These are phyloP conservation scores for Penicillium coffeae DNA, from an alignment of 495 filamentous ascomycete species.

Conservation along the genomic window DNA sequence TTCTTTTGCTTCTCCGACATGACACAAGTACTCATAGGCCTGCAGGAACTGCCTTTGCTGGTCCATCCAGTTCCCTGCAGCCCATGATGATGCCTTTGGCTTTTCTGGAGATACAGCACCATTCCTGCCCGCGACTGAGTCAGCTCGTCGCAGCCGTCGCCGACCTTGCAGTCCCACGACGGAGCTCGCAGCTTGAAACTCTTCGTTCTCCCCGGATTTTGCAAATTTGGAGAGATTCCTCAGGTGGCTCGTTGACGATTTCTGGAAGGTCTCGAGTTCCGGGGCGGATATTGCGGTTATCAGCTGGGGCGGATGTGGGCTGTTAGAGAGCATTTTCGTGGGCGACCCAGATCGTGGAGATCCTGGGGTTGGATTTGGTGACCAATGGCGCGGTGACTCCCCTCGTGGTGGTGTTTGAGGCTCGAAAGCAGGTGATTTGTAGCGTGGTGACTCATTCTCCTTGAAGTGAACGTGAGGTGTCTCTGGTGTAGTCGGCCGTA, in stretches of 20 bases:
- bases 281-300: slow-evolving; percentile 56
- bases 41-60: slow-evolving; percentile 93
- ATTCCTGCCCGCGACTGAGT: slow-evolving; percentile 48
- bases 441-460: slow-evolving; percentile 31
- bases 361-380: slow-evolving; percentile 24
- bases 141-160: slow-evolving; percentile 72
- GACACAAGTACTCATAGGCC: slow-evolving; percentile 98
- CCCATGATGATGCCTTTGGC: slow-evolving; percentile 62
- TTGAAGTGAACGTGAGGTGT: slow-evolving; percentile 24
- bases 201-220: slow-evolving; percentile 65
- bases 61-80: slow-evolving; percentile 96
- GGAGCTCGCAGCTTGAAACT: slow-evolving; percentile 74
- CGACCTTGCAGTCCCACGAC: slow-evolving; percentile 85
- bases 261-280: slow-evolving; percentile 72
- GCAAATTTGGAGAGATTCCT: slow-evolving; percentile 85
- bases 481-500: slow-evolving; percentile 33
- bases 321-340: slow-evolving; percentile 40
- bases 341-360: slow-evolving; percentile 35
- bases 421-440: slow-evolving; percentile 19
- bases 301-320: slow-evolving; percentile 37
- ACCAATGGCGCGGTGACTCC: slow-evolving; percentile 29
- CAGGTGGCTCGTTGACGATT: slow-evolving; percentile 83
- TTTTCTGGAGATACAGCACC: slow-evolving; percentile 44
- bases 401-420: slow-evolving; percentile 31
- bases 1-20: slow-evolving; percentile 98